Base-by-base conservation (phyloP, 2,329 filamentous ascomycete species). In the Xylaria sp. region DNA sequence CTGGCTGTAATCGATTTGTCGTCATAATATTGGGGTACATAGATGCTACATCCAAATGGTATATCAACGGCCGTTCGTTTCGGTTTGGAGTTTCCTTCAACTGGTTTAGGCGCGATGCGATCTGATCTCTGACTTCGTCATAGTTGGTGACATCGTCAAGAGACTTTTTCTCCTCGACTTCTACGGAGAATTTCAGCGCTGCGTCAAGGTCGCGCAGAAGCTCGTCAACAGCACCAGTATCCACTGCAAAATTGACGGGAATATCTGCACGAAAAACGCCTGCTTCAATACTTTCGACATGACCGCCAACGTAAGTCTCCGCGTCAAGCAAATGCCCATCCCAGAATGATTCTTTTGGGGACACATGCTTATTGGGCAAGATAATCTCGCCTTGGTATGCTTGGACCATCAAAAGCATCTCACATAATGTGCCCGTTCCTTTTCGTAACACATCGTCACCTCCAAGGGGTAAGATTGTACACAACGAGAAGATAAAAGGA, bases 11-110 rank as follows among this genome's bases (percentile, higher is more conserved):
- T 78, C 96, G 92, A 79, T 99, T 99, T 1, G 96, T 99, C 1
- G 96, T 99, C 96, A 99, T 99, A 78, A 99, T 99, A 79, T 99
- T 99, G 10, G 96, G 96, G 78, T 99, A 99, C 96, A 99, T 99
- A 66, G 96, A 97, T 20, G 96, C 96, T 65, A 99, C 96, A 77
- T 99, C 96, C 81, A 99, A 84, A 85, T 99, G 96, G 81, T 99
- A 99, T 71, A 99, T 99, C 36, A 96, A 87, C 4, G 96, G 96
- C 49, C 89, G 85, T 78, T 99, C 96, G 72, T 85, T 89, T 69
- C 96, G 87, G 74, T 96, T 94, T 0, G 96, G 95, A 0, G 90
- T 96, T 58, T 90, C 85, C 78, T 92, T 96, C 59, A 99, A 84
- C 69, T 89, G 85, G 59, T 86, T 82, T 38, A 99, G 81, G 67